A percentile compares a stretch with the other conserved stretches of the same genome.
These are phyloP conservation scores for Tinospora cordifolia DNA, from an alignment of 164 flowering plant species.

Conservation along the genomic window DNA sequence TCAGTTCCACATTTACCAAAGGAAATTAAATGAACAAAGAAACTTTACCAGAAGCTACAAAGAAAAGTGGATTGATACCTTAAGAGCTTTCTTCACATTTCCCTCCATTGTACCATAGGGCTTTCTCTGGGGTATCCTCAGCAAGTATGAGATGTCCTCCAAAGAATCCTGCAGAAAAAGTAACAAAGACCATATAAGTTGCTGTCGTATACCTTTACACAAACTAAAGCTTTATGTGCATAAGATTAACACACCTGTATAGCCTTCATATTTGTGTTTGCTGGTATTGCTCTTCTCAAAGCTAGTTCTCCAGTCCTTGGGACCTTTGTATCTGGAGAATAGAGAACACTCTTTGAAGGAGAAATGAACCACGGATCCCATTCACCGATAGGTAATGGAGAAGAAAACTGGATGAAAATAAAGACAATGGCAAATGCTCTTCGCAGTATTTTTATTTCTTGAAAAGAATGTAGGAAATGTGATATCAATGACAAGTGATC, in stretches of 20 bases:
- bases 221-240: background rate
- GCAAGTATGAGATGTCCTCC: slow-evolving; percentile 85
- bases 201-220: background rate
- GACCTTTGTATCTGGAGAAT: slow-evolving; percentile 92
- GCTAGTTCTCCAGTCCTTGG: slow-evolving; percentile 97
- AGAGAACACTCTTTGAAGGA: slow-evolving; percentile 74
- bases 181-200: slow-evolving; percentile 11
- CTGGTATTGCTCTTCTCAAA: slow-evolving; percentile 84
- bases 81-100: slow-evolving; percentile 82
- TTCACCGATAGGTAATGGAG: slow-evolving; percentile 40
- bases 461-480: slow-evolving; percentile 15
- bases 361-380: slow-evolving; percentile 34
- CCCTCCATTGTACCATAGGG: slow-evolving; percentile 98
- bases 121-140: slow-evolving; percentile 95
- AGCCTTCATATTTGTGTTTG: slow-evolving; percentile 75
- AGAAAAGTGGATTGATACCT: slow-evolving; percentile 34
- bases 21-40: background rate
- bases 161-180: slow-evolving; percentile 49
- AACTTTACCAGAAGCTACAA: no score
- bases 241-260: slow-evolving; percentile 55
- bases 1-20: background rate
- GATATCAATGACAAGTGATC: slow-evolving; percentile 13
- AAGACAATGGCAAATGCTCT: slow-evolving; percentile 36
- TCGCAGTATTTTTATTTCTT: slow-evolving; percentile 31
- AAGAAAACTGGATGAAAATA: slow-evolving; percentile 44